A percentile compares a stretch with the other conserved stretches of the same genome.
These are phyloP conservation scores for Geosmithia putterillii DNA, from an alignment of 2,329 filamentous ascomycete genomes.

Conservation along the genomic window DNA sequence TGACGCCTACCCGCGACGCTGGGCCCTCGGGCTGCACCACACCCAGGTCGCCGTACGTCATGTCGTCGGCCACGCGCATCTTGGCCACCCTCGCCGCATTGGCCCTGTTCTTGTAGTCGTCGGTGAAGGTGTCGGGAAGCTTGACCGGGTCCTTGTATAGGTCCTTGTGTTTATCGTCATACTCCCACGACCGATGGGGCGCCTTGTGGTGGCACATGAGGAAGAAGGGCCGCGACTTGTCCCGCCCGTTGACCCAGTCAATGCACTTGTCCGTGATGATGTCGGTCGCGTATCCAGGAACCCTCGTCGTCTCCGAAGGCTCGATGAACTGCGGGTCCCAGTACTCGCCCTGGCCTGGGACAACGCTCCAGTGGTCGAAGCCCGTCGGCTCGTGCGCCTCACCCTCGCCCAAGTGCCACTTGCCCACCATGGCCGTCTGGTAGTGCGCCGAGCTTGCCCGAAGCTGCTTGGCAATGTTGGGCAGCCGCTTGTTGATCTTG, in stretches of 20 bases:
- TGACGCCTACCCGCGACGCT: constrained; percentile 20
- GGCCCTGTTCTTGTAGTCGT: constrained; percentile 41
- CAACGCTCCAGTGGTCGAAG: constrained; percentile 38
- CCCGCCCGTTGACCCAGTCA: constrained; percentile 21
- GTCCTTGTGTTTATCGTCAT: constrained; percentile 30
- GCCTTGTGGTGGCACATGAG: constrained; percentile 46
- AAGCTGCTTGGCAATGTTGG: constrained; percentile 38
- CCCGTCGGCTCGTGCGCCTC: constrained; percentile 30
- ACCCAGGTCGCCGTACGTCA: constrained; percentile 38
- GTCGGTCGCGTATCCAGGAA: constrained; percentile 34
- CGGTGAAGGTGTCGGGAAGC: constrained; percentile 37
- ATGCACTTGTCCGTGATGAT: constrained; percentile 38
- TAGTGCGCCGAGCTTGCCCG: constrained; percentile 25
- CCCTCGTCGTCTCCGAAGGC: constrained; percentile 14
- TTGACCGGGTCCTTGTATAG: constrained; percentile 32
- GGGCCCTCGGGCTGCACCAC: constrained; percentile 36
- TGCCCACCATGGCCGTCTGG: constrained; percentile 38
- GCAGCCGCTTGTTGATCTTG: constrained; percentile 35
- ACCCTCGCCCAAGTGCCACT: constrained; percentile 41
- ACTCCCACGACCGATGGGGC: constrained; percentile 40
- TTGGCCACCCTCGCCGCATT: constrained; percentile 34
- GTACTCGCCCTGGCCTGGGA: constrained; percentile 39
- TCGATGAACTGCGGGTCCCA: constrained; percentile 37
- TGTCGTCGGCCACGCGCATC: constrained; percentile 36
- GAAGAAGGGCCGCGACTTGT: constrained; percentile 32